Evolutionary conservation across 1,284 basidiomycete genomes (phyloP), one percentile per base, ranked within the genome.

Genomic region (Schizopora paradoxa): DNA sequence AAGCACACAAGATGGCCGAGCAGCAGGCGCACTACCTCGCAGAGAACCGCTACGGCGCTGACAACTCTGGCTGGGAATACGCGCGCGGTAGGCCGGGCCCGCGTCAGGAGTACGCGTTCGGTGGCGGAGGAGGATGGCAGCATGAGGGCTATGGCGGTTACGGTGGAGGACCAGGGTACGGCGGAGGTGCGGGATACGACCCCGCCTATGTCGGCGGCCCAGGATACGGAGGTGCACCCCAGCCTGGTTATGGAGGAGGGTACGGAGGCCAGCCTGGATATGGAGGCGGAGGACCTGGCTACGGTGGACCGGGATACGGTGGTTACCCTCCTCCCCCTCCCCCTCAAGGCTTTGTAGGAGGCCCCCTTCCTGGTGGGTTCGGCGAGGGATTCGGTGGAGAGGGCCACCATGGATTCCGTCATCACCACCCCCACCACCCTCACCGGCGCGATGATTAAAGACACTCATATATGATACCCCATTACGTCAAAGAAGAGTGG

Each of bases 11-110:
- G 34, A 31, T 52, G 25, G 56, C 55, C 10, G 52, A 46, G 22
- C 46, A 51, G 5, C 50, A 55, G 38, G 56, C 56, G 25, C 51
- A 57, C 40, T 34, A 52, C n/a, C 49, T 56, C 32, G 56, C 53
- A 5, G 29, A 42, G 6, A 47, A 52, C 35, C 48, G 55, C 13
- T 56, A 58, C 41, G 40, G 39, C n/a, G 46, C 43, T 7, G 49
- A 51, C 22, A 51, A 50, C 10, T 49, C 55, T 34, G 56, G 54
- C 8, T 51, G 47, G 47, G 56, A 56, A 31, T 54, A 54, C 35
- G 33, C 27, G 22, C 35, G 31, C 6, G 28, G 28, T 10, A 14
- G 8, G 8, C 28, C 28, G 10, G 48, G 49, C 6, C 45, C 49
- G 6, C 40, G 28, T 19, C 23, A 42, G 28, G 45, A 51, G 22